Percentiles rank a stretch among this genome's conserved stretches.
Conservation (phyloP, 495 filamentous ascomycete genomes). For the Oleoguttula mirabilis region DNA sequence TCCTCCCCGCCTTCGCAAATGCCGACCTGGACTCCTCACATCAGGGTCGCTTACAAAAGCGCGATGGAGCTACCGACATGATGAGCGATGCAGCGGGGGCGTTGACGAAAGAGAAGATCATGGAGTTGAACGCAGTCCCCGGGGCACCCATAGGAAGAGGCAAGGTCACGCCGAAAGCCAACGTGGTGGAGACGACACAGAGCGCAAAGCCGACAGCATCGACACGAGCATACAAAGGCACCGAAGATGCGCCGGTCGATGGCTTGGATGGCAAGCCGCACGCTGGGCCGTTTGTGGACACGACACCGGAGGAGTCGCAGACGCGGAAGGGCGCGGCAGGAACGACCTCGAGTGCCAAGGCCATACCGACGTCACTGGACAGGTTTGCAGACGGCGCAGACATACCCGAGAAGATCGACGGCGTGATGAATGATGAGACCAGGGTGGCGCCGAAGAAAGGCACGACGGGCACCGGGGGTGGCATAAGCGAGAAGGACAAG, state of each 20-base stretch:
- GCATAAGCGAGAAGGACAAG: constrained; percentile 73
- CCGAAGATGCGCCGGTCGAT: constrained; percentile 85
- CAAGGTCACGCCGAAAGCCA: constrained; percentile 1
- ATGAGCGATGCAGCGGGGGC: neutral
- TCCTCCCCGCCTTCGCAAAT: constrained; percentile 30
- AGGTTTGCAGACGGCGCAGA: constrained; percentile 32
- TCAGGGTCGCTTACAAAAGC: constrained; percentile 5
- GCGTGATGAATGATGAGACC: constrained; percentile 82
- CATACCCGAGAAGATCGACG: constrained; percentile 68
- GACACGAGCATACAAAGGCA: constrained; percentile 41
- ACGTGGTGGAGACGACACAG: constrained; percentile 1
- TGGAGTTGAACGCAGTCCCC: constrained; percentile 16
- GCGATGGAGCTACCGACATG: constrained; percentile 1
- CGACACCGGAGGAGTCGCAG: constrained; percentile 25
- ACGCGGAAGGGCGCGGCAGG: constrained; percentile 34
- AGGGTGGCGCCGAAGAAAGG: constrained; percentile 63
- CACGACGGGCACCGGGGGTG: constrained; percentile 75
- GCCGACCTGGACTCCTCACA: constrained; percentile 15
- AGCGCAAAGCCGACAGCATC: constrained; percentile 25
- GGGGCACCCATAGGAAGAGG: constrained; percentile 5
- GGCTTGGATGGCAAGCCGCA: constrained; percentile 94
- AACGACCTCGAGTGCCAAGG: constrained; percentile 23
- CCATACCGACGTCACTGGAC: constrained; percentile 28
- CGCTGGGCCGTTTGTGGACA: constrained; percentile 53
- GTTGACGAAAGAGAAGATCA: constrained; percentile 14